These are phyloP conservation scores for Phalaenopsis equestris DNA, from an alignment of 106 monocot species.

Conservation along the genomic window DNA sequence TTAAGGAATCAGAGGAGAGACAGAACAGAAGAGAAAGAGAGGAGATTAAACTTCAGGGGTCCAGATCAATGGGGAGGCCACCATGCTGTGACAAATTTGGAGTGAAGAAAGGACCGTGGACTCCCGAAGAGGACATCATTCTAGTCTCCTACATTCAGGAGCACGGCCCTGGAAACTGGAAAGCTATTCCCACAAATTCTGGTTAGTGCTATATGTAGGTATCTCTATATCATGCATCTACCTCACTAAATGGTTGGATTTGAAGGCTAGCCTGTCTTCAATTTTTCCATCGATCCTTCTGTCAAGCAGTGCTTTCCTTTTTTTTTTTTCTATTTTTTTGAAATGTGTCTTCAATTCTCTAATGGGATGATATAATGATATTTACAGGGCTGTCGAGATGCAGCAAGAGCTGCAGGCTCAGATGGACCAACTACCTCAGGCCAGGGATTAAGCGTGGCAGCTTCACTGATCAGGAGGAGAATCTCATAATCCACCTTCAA, in stretches of 20 bases:
- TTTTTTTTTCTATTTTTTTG: no score
- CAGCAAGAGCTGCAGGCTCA: slow-evolving; percentile 87
- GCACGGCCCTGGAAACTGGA: slow-evolving; percentile 44
- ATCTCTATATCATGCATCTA: no score
- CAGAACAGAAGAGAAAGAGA: not conserved
- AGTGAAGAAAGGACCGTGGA: slow-evolving; percentile 55
- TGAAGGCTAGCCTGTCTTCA: no score
- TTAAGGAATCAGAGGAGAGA: not conserved
- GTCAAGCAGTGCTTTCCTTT: no score
- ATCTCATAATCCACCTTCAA: slow-evolving; percentile 71
- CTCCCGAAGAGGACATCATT: slow-evolving; percentile 56
- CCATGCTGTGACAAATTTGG: slow-evolving; percentile 7
- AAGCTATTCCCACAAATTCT: slow-evolving; percentile 36
- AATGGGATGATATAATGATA: no score
- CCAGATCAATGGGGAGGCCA: not conserved
- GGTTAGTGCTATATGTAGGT: slow-evolving; percentile 2
- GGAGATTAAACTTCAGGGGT: not conserved
- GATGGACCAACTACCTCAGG: slow-evolving; percentile 89
- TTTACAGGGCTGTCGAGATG: slow-evolving; percentile 70
- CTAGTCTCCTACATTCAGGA: slow-evolving; percentile 53
- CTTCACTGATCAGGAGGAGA: slow-evolving; percentile 71
- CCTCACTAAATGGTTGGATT: no score
- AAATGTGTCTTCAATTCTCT: no score
- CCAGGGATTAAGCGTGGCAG: slow-evolving; percentile 86
- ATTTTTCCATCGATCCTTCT: no score